Conservation (phyloP, 768 basidiomycete genomes). For the Mycena amicta region DNA sequence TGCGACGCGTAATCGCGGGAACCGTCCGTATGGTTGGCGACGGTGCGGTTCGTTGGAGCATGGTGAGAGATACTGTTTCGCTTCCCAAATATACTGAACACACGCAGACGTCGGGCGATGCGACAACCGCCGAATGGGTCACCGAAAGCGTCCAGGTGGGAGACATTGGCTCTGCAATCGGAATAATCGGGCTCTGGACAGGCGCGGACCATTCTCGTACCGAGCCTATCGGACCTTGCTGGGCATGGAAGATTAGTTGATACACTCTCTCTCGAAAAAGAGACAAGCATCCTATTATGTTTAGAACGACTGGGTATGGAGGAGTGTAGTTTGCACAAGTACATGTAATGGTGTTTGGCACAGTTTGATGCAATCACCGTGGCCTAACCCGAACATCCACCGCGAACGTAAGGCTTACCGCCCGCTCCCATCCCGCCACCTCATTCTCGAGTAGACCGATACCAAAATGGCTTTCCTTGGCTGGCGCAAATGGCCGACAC, state of each 20-base stretch:
- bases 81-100: no score
- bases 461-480: constrained; percentile 72
- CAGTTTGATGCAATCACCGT: no score
- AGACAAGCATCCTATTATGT: no score
- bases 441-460: constrained; percentile 23
- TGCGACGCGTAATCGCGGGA: constrained; percentile 41
- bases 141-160: constrained; percentile 63
- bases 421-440: not conserved
- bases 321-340: no score
- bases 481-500: constrained; percentile 81
- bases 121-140: constrained; percentile 47
- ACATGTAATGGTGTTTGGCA: no score
- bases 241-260: constrained; percentile 18
- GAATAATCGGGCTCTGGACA: constrained; percentile 45
- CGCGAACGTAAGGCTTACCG: not conserved
- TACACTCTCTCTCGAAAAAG: no score
- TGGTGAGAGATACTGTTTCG: constrained; percentile 37
- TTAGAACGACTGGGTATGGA: no score
- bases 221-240: constrained; percentile 22
- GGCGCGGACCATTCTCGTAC: constrained; percentile 21
- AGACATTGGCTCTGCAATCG: constrained; percentile 52
- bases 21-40: constrained; percentile 51
- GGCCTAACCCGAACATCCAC: not conserved
- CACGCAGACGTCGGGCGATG: constrained; percentile 38
- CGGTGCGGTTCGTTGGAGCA: constrained; percentile 53